Evolutionary conservation across 2,329 filamentous ascomycete genomes (phyloP).

Genomic region (Monosporascus sp.): DNA sequence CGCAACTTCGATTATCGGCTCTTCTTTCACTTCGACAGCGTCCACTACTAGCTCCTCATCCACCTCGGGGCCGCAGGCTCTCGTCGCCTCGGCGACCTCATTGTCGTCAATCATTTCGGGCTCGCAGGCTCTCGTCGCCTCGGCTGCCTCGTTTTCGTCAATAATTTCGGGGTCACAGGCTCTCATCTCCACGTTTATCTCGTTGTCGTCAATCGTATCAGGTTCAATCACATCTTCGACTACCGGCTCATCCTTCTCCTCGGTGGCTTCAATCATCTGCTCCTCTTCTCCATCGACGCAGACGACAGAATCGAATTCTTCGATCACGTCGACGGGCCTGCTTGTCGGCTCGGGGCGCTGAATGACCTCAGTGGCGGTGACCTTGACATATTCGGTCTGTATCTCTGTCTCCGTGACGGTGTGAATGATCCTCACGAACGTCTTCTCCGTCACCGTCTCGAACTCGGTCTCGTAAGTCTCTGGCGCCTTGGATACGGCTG

Average conservation of each 20-base stretch:
- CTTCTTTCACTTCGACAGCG: background rate
- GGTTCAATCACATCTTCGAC: background rate
- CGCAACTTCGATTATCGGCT: background rate
- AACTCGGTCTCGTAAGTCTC: constrained; percentile 18
- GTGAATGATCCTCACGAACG: constrained; percentile 28
- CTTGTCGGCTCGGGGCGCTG: background rate
- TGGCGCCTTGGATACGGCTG: constrained; percentile 3
- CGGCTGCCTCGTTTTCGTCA: too few species aligned
- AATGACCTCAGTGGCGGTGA: constrained; percentile 3
- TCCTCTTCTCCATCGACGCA: background rate
- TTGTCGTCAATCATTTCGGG: too few species aligned
- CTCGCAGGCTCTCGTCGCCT: too few species aligned
- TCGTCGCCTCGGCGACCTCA: too few species aligned
- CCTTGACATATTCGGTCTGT: constrained; percentile 22
- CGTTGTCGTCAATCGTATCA: too few species aligned
- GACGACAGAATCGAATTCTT: background rate
- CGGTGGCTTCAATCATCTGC: background rate
- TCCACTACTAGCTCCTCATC: background rate
- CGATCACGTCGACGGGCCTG: background rate
- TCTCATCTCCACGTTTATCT: too few species aligned
- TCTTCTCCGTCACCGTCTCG: constrained; percentile 23
- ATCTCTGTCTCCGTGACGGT: constrained; percentile 28
- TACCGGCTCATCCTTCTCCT: background rate
- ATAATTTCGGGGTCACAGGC: too few species aligned
- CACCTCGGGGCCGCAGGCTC: too few species aligned